These are phyloP conservation scores for Russula foetens DNA, from an alignment of 768 basidiomycete species.

Conservation along the genomic window DNA sequence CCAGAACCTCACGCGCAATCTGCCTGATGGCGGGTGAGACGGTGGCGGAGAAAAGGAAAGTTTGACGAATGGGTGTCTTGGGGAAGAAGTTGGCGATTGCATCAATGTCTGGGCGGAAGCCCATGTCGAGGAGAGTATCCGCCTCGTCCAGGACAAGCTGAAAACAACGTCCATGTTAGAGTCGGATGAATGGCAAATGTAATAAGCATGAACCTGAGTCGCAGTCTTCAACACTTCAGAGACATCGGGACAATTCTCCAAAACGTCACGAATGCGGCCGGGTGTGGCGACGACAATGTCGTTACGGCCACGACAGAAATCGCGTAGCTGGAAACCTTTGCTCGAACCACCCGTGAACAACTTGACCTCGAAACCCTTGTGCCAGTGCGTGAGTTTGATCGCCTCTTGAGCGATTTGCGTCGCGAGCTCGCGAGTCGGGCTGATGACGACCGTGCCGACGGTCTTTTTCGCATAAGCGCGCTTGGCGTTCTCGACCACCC, in stretches of 20 bases:
- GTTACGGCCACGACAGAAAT: conserved; percentile 53
- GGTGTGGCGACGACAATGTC: conserved; percentile 89
- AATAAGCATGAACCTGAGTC: conserved; percentile 42
- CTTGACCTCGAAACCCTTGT: conserved; percentile 57
- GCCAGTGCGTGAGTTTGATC: conserved; percentile 49
- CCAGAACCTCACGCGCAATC: conserved; percentile 53
- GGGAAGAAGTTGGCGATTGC: conserved; percentile 61
- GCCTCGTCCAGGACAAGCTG: conserved; percentile 90
- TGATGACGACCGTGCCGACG: conserved; percentile 74
- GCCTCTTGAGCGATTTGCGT: conserved; percentile 87
- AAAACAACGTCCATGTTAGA: conserved; percentile 2
- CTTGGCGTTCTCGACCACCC: conserved; percentile 28
- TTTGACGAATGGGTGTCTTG: conserved; percentile 60
- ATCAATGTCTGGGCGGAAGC: conserved; percentile 82
- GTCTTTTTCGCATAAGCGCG: conserved; percentile 35
- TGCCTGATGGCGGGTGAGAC: conserved; percentile 65
- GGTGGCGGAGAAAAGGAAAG: conserved; percentile 88
- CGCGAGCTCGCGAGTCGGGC: conserved; percentile 85
- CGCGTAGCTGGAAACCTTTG: conserved; percentile 55
- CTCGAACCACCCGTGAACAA: conserved; percentile 73
- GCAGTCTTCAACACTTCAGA: conserved; percentile 43
- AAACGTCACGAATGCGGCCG: conserved; percentile 72
- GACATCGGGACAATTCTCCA: conserved; percentile 52
- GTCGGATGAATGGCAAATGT: background rate
- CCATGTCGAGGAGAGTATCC: conserved; percentile 86